Evolutionary conservation across 1,139 yeast species (phyloP).

Genomic region (Geotrichum citri-aurantii): DNA sequence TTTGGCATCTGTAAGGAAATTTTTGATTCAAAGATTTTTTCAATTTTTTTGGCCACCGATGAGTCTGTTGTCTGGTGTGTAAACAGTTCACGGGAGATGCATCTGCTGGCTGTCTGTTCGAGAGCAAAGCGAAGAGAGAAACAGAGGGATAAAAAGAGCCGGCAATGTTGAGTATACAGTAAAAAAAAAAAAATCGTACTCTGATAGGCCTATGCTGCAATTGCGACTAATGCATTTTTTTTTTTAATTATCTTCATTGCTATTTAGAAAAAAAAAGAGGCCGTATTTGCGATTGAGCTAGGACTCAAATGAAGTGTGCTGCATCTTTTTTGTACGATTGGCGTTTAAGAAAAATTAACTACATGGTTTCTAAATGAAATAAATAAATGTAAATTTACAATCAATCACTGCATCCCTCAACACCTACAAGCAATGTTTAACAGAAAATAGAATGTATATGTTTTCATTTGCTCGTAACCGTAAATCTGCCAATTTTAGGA

Average conservation of each 20-base stretch:
- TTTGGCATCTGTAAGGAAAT: not conserved
- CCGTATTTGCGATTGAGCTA: not conserved
- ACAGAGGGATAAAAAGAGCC: not conserved
- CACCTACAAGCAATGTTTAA: no score
- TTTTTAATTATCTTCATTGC: not conserved
- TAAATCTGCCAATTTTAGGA: no score
- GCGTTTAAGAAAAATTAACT: no score
- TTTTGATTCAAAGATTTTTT: not conserved
- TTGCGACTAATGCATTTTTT: not conserved
- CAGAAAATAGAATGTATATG: no score
- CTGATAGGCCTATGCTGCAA: not conserved
- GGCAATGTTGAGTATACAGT: no score
- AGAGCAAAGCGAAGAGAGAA: not conserved
- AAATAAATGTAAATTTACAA: no score
- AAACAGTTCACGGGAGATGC: not conserved
- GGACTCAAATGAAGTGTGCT: no score
- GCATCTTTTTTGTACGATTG: no score
- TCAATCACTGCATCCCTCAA: no score
- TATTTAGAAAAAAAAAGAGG: not conserved
- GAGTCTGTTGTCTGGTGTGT: not conserved
- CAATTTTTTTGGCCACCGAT: not conserved
- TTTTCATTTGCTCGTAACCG: no score
- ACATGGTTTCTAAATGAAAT: no score
- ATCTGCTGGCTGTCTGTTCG: not conserved
- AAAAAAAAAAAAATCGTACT: no score